Conservation (phyloP, 495 filamentous ascomycete species). For the Thermothielavioides terrestris region DNA sequence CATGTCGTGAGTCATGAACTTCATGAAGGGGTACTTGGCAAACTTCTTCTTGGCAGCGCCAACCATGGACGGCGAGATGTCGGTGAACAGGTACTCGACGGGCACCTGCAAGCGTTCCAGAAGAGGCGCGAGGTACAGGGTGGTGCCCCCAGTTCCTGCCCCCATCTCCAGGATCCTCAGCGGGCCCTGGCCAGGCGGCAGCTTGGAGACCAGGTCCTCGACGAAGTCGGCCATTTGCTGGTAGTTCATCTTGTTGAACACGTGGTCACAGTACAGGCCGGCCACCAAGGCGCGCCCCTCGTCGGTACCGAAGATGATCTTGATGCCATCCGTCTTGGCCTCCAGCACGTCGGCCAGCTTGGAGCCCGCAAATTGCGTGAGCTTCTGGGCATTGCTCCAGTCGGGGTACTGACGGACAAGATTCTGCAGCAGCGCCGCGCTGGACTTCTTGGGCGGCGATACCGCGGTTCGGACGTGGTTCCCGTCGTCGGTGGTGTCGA, state of each 20-base stretch:
- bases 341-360: background rate
- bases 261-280: background rate
- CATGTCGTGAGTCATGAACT: slow-evolving; percentile 41
- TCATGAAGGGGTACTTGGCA: slow-evolving; percentile 21
- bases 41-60: background rate
- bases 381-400: background rate
- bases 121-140: background rate
- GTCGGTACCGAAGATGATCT: background rate
- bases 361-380: background rate
- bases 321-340: background rate
- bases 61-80: background rate
- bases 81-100: background rate
- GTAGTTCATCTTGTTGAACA: background rate
- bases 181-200: background rate
- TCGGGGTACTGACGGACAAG: background rate
- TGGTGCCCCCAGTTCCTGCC: slow-evolving; percentile 9
- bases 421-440: background rate
- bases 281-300: background rate
- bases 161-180: background rate
- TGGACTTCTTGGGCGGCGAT: background rate
- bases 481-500: background rate
- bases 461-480: background rate
- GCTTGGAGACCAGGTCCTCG: background rate
- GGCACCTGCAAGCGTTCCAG: background rate
- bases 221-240: background rate